These are phyloP conservation scores for Primulina tabacum DNA, from an alignment of 257 asterid species.

Conservation along the genomic window DNA sequence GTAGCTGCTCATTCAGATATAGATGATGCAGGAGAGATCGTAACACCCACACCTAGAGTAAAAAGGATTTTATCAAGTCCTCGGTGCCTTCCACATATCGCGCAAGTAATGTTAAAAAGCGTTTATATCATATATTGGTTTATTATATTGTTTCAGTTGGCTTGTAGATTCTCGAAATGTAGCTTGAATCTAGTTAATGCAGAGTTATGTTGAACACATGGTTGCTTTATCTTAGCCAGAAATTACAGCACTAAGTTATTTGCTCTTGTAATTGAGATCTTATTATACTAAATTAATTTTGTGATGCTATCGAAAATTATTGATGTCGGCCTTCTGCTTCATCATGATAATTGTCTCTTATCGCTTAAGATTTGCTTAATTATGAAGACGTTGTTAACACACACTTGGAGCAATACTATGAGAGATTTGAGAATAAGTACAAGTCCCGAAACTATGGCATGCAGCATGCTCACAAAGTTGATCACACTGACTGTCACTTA, in stretches of 20 bases:
- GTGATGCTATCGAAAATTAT: background rate
- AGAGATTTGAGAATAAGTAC: too few species aligned
- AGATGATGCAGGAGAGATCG: conserved; percentile 99
- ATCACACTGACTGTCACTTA: background rate
- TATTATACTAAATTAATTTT: background rate
- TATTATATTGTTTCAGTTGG: background rate
- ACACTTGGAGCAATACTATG: background rate
- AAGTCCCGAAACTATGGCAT: background rate
- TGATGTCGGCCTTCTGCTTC: background rate
- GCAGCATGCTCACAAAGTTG: background rate
- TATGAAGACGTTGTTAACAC: background rate
- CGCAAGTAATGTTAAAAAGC: conserved; percentile 63
- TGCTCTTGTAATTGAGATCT: background rate
- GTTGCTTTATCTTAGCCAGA: background rate
- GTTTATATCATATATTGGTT: conserved; percentile 19
- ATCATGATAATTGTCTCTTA: background rate
- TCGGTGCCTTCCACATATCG: conserved; percentile 92
- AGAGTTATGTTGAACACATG: conserved; percentile 2
- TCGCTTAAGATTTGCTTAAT: background rate
- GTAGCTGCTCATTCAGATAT: conserved; percentile 96
- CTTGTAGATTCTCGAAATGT: background rate
- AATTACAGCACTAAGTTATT: background rate
- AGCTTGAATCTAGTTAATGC: background rate
- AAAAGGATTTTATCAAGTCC: conserved; percentile 89
- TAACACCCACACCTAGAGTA: conserved; percentile 96